phyloP scores from a whole-genome alignment of 1,139 yeast genomes.

The Zygosaccharomyces sapae region DNA sequence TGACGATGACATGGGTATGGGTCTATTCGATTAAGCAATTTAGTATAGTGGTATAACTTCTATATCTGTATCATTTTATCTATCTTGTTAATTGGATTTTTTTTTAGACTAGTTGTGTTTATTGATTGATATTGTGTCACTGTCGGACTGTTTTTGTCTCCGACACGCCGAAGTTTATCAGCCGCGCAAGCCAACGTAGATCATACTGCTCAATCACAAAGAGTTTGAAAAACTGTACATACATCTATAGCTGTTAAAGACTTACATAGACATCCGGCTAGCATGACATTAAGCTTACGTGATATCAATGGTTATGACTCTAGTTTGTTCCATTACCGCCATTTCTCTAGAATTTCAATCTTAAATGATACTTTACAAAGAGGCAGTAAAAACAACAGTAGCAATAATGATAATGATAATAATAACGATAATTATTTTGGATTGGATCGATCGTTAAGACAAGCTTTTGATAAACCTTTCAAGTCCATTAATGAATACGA shows the following conservation, averaged over 20 bases:
- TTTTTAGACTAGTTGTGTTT: background rate
- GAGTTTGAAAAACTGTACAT: background rate
- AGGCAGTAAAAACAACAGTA: conserved; percentile 1
- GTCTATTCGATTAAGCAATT: conserved; percentile 84
- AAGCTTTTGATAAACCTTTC: conserved; percentile 5
- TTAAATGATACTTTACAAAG: conserved; percentile 6
- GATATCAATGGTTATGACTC: conserved; percentile 11
- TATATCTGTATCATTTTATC: conserved; percentile 6
- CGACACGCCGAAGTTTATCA: background rate
- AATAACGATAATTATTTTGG: background rate
- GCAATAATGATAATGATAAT: background rate
- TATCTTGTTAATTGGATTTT: conserved; percentile 8
- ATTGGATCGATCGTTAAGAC: conserved; percentile 4
- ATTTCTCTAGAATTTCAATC: conserved; percentile 12
- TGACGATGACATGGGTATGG: conserved; percentile 95
- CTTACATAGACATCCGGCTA: background rate
- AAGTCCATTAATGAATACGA: conserved; percentile 2
- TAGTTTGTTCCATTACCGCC: conserved; percentile 9
- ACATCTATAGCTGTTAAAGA: background rate
- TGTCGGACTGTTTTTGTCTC: background rate
- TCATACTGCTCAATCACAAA: background rate
- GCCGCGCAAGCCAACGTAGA: background rate
- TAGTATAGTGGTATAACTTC: conserved; percentile 4
- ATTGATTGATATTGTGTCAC: conserved; percentile 2
- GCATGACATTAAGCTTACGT: conserved; percentile 11